Percentiles rank a stretch among this genome's conserved stretches.
These are phyloP conservation scores for Penicillium sumatraense DNA, from an alignment of 2,329 filamentous ascomycete species.

Conservation along the genomic window DNA sequence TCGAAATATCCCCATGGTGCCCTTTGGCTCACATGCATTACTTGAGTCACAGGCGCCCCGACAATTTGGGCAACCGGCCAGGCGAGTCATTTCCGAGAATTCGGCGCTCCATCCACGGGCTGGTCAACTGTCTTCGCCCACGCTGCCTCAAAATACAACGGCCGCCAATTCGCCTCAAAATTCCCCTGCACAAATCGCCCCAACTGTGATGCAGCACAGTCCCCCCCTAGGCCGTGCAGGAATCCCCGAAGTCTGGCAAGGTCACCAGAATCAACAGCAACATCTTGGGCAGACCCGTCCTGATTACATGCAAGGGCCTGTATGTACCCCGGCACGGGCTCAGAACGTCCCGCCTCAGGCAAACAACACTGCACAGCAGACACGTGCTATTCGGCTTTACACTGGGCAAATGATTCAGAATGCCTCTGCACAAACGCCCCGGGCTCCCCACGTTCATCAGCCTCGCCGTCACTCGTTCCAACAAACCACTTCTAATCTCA, in stretches of 20 bases:
- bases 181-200: neutral
- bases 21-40: slow-evolving; percentile 22
- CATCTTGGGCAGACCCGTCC: neutral
- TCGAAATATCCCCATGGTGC: slow-evolving; percentile 10
- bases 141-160: neutral
- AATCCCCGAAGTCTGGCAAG: too few relatives aligned
- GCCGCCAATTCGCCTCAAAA: neutral
- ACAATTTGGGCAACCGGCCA: neutral
- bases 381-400: neutral
- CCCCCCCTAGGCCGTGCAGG: too few relatives aligned
- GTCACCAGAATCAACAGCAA: too few relatives aligned
- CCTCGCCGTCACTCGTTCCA: neutral
- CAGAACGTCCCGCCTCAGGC: neutral
- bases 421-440: neutral
- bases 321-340: neutral
- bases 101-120: neutral
- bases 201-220: too few relatives aligned
- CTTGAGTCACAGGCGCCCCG: too few relatives aligned
- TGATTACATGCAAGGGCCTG: neutral
- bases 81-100: neutral
- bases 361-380: neutral
- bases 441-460: neutral
- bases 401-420: neutral
- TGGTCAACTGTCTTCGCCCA: neutral
- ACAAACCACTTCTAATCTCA: neutral